Percentiles rank a stretch among this genome's conserved stretches.
Conservation (phyloP, 805 yeast species). For the Wickerhamiella vanderwaltii region DNA sequence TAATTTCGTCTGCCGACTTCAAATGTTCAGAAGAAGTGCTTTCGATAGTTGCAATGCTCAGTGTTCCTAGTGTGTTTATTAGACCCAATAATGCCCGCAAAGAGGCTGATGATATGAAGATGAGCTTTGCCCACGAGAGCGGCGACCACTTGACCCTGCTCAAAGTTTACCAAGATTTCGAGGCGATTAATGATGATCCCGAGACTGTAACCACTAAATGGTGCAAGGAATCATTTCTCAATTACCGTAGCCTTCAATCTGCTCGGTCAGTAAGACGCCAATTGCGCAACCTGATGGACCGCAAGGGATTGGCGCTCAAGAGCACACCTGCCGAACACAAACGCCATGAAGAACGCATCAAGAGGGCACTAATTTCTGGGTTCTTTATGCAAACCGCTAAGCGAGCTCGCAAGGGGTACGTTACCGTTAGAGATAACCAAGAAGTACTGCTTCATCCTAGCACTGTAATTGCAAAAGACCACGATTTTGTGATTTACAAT, state of each 20-base stretch:
- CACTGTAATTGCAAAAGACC: constrained; percentile 68
- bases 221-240: constrained; percentile 85
- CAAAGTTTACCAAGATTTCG: constrained; percentile 79
- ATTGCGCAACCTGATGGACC: constrained; percentile 69
- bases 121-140: constrained; percentile 78
- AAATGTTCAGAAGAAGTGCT: constrained; percentile 81
- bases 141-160: constrained; percentile 90
- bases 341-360: constrained; percentile 58
- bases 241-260: constrained; percentile 67
- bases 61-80: constrained; percentile 89
- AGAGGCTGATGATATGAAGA: constrained; percentile 84
- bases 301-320: constrained; percentile 58
- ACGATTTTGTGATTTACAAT: constrained; percentile 89
- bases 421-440: constrained; percentile 91
- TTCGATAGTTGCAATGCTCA: constrained; percentile 76
- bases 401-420: constrained; percentile 69
- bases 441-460: constrained; percentile 92
- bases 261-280: constrained; percentile 85
- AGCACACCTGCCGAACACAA: constrained; percentile 57
- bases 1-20: constrained; percentile 77
- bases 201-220: constrained; percentile 42
- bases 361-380: constrained; percentile 82
- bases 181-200: constrained; percentile 18
- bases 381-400: constrained; percentile 98
- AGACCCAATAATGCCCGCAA: constrained; percentile 81